These are phyloP conservation scores for Rhizopogon rudus DNA, from an alignment of 768 basidiomycete genomes.

Conservation along the genomic window DNA sequence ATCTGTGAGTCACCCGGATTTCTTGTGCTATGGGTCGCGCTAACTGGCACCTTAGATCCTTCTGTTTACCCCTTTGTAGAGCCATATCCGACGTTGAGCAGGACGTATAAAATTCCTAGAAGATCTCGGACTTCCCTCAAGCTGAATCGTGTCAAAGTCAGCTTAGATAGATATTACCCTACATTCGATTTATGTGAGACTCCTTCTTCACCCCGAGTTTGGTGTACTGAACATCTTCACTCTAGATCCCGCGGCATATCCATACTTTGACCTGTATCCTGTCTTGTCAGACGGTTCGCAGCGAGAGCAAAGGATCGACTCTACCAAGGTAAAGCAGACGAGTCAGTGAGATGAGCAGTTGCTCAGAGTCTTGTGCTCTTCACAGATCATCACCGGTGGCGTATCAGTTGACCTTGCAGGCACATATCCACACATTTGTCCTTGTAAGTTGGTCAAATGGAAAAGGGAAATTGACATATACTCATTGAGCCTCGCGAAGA, in stretches of 20 bases:
- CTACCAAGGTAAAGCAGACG: neutral
- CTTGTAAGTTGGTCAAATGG: conserved; percentile 2
- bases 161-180: conserved; percentile 12
- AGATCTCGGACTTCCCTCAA: neutral
- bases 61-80: conserved; percentile 13
- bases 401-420: conserved; percentile 1
- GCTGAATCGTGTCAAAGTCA: neutral
- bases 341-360: neutral
- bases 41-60: conserved; percentile 8
- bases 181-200: conserved; percentile 19
- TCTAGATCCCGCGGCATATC: conserved; percentile 31
- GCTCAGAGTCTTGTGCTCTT: neutral
- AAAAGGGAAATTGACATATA: neutral
- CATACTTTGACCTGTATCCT: conserved; percentile 23
- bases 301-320: neutral
- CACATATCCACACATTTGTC: neutral
- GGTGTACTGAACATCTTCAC: neutral
- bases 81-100: conserved; percentile 7
- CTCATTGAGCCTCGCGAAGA: conserved; percentile 6
- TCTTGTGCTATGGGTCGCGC: neutral
- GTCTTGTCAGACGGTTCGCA: neutral
- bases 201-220: neutral
- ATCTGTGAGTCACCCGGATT: conserved; percentile 16
- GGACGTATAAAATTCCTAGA: neutral
- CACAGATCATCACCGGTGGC: neutral